These are phyloP conservation scores for Sporothrix pallida DNA, from an alignment of 2,329 filamentous ascomycete species.

Conservation along the genomic window DNA sequence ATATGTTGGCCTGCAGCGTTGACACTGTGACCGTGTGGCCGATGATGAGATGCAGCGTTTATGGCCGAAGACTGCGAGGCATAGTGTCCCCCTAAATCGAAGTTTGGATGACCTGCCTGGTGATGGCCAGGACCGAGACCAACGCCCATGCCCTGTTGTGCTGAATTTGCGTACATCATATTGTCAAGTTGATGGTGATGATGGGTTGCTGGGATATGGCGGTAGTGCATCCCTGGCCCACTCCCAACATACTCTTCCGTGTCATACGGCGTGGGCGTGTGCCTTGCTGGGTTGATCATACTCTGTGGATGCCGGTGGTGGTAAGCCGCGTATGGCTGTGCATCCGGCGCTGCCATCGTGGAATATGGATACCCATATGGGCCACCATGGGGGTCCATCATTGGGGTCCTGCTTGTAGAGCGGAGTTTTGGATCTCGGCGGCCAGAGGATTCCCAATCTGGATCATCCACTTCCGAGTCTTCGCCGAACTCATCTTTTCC, in stretches of 20 bases:
- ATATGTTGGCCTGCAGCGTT: slow-evolving; percentile 41
- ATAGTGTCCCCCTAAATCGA: slow-evolving; percentile 16
- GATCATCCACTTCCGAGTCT: slow-evolving; percentile 50
- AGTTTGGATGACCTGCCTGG: neutral
- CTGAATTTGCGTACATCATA: slow-evolving; percentile 15
- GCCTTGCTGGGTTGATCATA: slow-evolving; percentile 47
- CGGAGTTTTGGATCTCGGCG: slow-evolving; percentile 41
- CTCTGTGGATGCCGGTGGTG: slow-evolving; percentile 45
- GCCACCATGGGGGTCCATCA: slow-evolving; percentile 42
- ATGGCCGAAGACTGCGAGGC: neutral
- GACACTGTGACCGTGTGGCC: slow-evolving; percentile 19
- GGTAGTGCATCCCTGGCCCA: slow-evolving; percentile 45
- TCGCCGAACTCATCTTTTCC: slow-evolving; percentile 49
- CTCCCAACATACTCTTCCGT: slow-evolving; percentile 41
- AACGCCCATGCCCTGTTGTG: slow-evolving; percentile 24
- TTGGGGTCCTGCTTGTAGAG: slow-evolving; percentile 43
- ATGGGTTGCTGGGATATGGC: slow-evolving; percentile 41
- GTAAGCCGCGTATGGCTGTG: slow-evolving; percentile 30
- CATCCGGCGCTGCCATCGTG: slow-evolving; percentile 31
- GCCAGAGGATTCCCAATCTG: slow-evolving; percentile 48
- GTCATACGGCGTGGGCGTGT: slow-evolving; percentile 49
- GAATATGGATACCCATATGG: slow-evolving; percentile 35
- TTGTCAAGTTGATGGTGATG: slow-evolving; percentile 35
- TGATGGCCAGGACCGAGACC: slow-evolving; percentile 27
- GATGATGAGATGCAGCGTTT: slow-evolving; percentile 8